Conservation (phyloP, 2,329 filamentous ascomycete species). For the Neofusicoccum umdonicola region DNA sequence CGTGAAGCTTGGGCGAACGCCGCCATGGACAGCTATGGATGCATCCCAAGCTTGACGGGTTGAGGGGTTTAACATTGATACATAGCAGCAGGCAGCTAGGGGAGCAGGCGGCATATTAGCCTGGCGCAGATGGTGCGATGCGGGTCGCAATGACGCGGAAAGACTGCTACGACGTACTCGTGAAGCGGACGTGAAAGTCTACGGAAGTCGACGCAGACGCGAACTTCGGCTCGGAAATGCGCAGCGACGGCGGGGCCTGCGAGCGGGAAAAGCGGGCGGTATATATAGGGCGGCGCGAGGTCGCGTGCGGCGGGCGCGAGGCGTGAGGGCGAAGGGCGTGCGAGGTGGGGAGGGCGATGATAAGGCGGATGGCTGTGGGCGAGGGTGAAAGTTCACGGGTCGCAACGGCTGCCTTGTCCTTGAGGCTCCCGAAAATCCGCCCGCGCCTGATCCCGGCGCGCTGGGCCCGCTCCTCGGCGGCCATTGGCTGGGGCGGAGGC, state of each 20-base stretch:
- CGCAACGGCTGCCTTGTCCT: slow-evolving; percentile 2
- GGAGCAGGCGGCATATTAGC: neutral
- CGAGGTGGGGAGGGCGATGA: slow-evolving; percentile 2
- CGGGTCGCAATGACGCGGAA: neutral
- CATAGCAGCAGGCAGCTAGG: neutral
- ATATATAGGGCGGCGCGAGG: neutral
- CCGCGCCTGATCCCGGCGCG: neutral
- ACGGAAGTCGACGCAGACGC: neutral
- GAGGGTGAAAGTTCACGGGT: neutral
- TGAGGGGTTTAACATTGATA: slow-evolving; percentile 3
- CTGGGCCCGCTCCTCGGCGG: neutral
- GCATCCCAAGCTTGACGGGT: slow-evolving; percentile 14
- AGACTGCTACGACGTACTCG: neutral
- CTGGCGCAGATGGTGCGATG: neutral
- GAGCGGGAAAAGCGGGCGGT: neutral
- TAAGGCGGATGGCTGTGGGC: neutral
- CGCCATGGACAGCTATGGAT: slow-evolving; percentile 34
- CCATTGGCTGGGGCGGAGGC: neutral
- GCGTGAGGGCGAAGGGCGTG: neutral
- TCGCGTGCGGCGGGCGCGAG: neutral
- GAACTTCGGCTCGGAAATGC: neutral
- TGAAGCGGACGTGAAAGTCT: neutral
- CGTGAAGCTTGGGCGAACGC: slow-evolving; percentile 29
- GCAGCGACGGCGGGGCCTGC: neutral
- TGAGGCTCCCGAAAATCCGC: slow-evolving; percentile 5